These are phyloP conservation scores for Scutellaria minor DNA, from an alignment of 257 asterid genomes.

Conservation along the genomic window DNA sequence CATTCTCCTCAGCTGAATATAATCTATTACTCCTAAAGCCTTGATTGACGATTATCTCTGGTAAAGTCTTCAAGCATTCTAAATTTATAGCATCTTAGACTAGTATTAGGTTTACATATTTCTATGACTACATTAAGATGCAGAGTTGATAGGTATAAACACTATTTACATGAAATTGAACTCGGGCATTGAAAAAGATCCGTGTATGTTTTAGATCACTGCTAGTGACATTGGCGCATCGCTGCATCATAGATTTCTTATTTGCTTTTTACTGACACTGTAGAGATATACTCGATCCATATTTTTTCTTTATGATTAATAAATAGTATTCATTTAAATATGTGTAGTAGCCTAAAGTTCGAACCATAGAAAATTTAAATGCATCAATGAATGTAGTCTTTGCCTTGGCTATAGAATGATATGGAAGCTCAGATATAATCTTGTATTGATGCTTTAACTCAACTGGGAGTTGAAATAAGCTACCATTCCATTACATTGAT, in stretches of 20 bases:
- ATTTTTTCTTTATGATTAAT: background rate
- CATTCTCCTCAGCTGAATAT: background rate
- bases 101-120: background rate
- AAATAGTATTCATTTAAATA: background rate
- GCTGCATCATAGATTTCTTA: too few species aligned
- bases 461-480: background rate
- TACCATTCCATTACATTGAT: background rate
- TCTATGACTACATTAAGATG: background rate
- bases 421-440: background rate
- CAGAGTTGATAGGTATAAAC: background rate
- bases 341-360: background rate
- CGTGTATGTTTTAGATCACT: background rate
- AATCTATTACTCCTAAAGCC: background rate
- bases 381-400: background rate
- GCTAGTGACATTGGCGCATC: background rate
- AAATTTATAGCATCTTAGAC: background rate
- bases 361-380: background rate
- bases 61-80: background rate
- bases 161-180: constrained; percentile 11
- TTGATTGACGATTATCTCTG: constrained; percentile 5
- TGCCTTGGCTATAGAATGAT: background rate
- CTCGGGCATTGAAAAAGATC: constrained; percentile 1
- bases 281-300: background rate
- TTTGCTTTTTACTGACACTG: background rate
- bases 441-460: background rate